Evolutionary conservation across 2,329 filamentous ascomycete genomes (phyloP).

Genomic region (Trichoderma breve): DNA sequence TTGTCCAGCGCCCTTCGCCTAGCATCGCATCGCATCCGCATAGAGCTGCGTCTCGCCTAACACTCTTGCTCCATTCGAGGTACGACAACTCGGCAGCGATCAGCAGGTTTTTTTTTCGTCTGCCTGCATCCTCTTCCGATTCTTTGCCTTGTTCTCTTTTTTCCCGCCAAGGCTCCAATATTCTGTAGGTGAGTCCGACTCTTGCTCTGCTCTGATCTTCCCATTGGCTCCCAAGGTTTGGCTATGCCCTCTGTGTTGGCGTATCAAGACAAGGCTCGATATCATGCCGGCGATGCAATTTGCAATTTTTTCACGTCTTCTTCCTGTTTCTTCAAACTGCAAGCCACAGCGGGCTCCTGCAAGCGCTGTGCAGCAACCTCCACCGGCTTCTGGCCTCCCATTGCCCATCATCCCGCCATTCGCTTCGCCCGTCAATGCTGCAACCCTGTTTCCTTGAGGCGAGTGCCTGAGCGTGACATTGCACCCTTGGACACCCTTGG

Average conservation of each 20-base stretch:
- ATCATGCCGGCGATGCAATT: background rate
- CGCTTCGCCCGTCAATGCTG: background rate
- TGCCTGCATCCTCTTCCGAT: background rate
- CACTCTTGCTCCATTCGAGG: background rate
- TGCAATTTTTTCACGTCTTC: background rate
- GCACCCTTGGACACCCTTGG: background rate
- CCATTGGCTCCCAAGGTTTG: background rate
- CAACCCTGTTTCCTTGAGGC: slow-evolving; percentile 8
- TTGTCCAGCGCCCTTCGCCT: background rate
- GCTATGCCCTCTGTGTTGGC: background rate
- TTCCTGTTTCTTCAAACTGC: background rate
- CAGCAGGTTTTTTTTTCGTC: background rate
- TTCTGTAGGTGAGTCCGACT: background rate
- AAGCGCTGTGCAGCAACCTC: slow-evolving; percentile 10
- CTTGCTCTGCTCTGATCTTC: background rate
- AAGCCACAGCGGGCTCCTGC: slow-evolving; percentile 6
- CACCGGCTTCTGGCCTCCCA: background rate
- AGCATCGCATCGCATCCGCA: background rate
- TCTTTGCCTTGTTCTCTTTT: background rate
- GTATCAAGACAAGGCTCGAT: background rate
- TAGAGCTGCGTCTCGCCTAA: background rate
- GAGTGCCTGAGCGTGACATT: background rate
- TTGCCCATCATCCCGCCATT: background rate
- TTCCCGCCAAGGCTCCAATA: background rate
- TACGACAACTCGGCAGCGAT: slow-evolving; percentile 6